A percentile compares a stretch with the other conserved stretches of the same genome.
Evolutionary conservation across 768 basidiomycete species (phyloP).

Genomic region (Panellus pusillus): DNA sequence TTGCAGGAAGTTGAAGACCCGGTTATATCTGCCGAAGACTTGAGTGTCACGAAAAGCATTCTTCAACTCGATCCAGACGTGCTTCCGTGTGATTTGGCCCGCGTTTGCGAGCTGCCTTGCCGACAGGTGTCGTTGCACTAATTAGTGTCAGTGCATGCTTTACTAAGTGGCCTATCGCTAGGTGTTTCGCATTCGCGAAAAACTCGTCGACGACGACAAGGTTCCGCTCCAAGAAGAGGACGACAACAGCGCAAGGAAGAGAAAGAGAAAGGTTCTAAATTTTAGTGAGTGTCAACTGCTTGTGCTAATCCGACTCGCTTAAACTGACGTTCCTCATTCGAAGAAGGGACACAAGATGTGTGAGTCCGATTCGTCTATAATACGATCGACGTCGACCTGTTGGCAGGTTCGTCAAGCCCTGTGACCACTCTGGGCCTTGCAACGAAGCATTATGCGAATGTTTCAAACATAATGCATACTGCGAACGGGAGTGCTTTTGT

Average conservation of each 20-base stretch:
- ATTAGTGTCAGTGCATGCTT: too few species aligned
- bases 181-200: slow-evolving; percentile 31
- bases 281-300: background rate
- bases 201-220: background rate
- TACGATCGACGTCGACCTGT: background rate
- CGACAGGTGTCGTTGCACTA: too few species aligned
- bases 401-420: slow-evolving; percentile 23
- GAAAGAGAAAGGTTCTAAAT: background rate
- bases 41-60: slow-evolving; percentile 32
- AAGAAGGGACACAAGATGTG: too few species aligned
- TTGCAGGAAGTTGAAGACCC: slow-evolving; percentile 2
- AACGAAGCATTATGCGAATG: slow-evolving; percentile 40
- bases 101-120: slow-evolving; percentile 49
- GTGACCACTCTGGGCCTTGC: slow-evolving; percentile 49
- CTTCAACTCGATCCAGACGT: slow-evolving; percentile 46
- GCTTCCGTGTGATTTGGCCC: slow-evolving; percentile 49
- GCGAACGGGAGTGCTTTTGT: slow-evolving; percentile 51
- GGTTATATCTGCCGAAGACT: slow-evolving; percentile 19
- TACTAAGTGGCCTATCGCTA: too few species aligned
- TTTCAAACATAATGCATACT: slow-evolving; percentile 37
- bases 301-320: too few species aligned
- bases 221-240: background rate
- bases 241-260: background rate
- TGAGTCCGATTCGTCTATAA: too few species aligned
- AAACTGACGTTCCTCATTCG: too few species aligned